These are phyloP conservation scores for Sordariomycetes sp. DNA, from an alignment of 2,329 filamentous ascomycete species.

Conservation along the genomic window DNA sequence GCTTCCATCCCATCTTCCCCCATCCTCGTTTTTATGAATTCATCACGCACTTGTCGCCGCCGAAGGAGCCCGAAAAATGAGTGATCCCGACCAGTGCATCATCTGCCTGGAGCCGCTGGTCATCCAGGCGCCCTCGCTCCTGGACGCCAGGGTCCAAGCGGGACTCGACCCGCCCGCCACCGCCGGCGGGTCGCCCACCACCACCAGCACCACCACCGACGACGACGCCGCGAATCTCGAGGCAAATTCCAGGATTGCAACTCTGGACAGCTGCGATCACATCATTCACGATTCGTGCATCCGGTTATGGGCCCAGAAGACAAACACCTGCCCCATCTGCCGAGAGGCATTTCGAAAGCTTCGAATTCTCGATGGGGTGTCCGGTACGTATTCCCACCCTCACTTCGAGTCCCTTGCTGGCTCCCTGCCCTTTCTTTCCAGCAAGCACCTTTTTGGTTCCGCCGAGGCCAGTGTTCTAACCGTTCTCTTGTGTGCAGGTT, in stretches of 20 bases:
- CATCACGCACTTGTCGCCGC: conserved; percentile 23
- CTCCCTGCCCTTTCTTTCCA: background rate
- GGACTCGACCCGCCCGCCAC: conserved; percentile 15
- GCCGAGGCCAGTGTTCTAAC: background rate
- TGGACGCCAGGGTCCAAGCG: background rate
- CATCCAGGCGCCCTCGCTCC: conserved; percentile 3
- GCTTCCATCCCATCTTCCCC: background rate
- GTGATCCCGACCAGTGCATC: conserved; percentile 55
- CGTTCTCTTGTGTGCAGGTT: conserved; percentile 26
- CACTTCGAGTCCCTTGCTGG: background rate
- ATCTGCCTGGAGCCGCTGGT: conserved; percentile 54
- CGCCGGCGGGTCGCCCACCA: conserved; percentile 1
- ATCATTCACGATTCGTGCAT: conserved; percentile 87
- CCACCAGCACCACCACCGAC: background rate
- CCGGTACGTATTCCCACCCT: conserved; percentile 1
- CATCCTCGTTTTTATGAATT: conserved; percentile 31
- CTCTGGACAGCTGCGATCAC: conserved; percentile 73
- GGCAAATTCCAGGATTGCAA: conserved; percentile 21
- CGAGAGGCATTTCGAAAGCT: conserved; percentile 85
- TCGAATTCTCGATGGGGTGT: conserved; percentile 56
- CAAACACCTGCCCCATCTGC: conserved; percentile 97
- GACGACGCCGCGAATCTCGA: background rate
- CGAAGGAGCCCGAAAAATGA: conserved; percentile 32
- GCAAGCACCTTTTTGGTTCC: background rate
- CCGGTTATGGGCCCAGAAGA: conserved; percentile 88